Evolutionary conservation across 768 basidiomycete species (phyloP).

Genomic region (Psilocybe tampanensis): DNA sequence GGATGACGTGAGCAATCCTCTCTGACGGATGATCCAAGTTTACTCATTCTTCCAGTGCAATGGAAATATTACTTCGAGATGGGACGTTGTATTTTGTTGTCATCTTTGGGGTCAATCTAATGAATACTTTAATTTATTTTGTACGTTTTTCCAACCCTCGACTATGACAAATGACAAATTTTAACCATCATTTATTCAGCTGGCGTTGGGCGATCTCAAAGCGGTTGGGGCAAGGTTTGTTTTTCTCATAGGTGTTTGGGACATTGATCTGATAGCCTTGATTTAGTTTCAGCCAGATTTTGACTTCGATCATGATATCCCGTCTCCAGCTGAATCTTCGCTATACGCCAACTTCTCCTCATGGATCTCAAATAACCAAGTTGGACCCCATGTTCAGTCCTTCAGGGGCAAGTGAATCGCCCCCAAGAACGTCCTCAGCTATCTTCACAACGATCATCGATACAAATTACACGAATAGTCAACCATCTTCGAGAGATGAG

Average conservation of each 20-base stretch:
- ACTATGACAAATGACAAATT: neutral
- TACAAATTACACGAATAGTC: neutral
- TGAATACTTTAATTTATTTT: constrained; percentile 27
- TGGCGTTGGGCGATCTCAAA: constrained; percentile 21
- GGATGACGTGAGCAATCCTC: constrained; percentile 17
- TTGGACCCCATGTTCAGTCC: neutral
- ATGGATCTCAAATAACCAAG: neutral
- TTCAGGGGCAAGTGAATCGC: neutral
- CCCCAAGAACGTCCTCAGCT: neutral
- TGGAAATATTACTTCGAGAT: constrained; percentile 24
- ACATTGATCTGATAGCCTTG: neutral
- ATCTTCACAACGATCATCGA: constrained; percentile 9
- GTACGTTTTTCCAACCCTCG: constrained; percentile 3
- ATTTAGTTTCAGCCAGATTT: constrained; percentile 23
- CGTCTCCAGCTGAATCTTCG: constrained; percentile 24
- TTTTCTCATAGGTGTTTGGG: too few relatives aligned
- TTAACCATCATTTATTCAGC: constrained; percentile 4
- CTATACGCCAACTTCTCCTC: neutral
- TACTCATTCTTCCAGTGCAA: constrained; percentile 4
- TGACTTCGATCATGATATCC: constrained; percentile 25
- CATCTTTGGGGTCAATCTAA: constrained; percentile 24
- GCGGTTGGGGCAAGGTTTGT: constrained; percentile 23
- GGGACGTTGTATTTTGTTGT: constrained; percentile 24
- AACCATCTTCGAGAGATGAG: neutral
- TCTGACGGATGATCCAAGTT: neutral